These are phyloP conservation scores for Stemphylium vesicarium DNA, from an alignment of 2,329 filamentous ascomycete species.

Conservation along the genomic window DNA sequence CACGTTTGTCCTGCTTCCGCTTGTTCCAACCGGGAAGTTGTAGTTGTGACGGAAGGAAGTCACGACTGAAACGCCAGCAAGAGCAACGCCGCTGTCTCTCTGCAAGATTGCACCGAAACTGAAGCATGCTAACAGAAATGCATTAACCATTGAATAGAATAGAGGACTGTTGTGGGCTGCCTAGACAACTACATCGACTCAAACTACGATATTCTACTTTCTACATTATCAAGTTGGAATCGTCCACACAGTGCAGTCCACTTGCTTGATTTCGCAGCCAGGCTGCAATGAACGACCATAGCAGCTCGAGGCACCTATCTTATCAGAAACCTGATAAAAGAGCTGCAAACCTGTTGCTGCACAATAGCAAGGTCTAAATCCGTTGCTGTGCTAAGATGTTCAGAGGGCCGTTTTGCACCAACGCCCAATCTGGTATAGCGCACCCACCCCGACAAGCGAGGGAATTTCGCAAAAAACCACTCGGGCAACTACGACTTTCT, in stretches of 20 bases:
- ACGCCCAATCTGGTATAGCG: not conserved
- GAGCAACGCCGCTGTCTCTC: too few species aligned
- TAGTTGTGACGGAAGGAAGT: too few species aligned
- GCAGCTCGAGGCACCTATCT: not conserved
- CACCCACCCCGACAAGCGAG: slow-evolving; percentile 1
- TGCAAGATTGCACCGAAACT: too few species aligned
- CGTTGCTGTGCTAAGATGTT: not conserved
- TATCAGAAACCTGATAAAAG: not conserved
- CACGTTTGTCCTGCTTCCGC: too few species aligned
- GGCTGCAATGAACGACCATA: not conserved
- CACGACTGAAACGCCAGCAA: too few species aligned
- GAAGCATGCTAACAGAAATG: too few species aligned
- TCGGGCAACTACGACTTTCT: slow-evolving; percentile 7
- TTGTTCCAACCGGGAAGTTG: too few species aligned
- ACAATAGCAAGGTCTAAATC: not conserved
- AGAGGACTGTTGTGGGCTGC: not conserved
- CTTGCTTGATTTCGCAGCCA: not conserved
- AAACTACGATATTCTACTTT: not conserved
- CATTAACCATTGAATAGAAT: too few species aligned
- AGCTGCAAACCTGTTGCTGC: not conserved
- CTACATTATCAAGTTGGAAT: not conserved
- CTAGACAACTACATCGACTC: not conserved
- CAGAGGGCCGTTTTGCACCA: not conserved
- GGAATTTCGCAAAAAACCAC: slow-evolving; percentile 2
- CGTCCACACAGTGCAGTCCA: not conserved